Percentiles rank a stretch among this genome's conserved stretches.
Evolutionary conservation across 331 rosid species (phyloP).

Genomic region (Arachis monticola): DNA sequence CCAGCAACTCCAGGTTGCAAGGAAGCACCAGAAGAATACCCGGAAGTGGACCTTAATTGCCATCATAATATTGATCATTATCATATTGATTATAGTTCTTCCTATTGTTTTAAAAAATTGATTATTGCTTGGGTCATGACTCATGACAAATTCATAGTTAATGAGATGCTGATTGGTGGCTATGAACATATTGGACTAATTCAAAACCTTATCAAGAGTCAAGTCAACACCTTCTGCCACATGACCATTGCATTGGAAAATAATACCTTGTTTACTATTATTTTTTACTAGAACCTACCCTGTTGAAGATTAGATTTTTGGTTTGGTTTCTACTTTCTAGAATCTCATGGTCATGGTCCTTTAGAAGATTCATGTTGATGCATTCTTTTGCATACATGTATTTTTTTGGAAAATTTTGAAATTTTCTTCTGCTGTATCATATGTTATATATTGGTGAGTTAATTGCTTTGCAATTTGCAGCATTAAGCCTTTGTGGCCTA

Average conservation of each 20-base stretch:
- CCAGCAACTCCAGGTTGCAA: constrained; percentile 61
- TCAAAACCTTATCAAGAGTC: constrained; percentile 30
- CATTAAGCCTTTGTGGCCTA: too few relatives aligned
- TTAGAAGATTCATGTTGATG: background rate
- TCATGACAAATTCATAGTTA: background rate
- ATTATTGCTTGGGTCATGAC: background rate
- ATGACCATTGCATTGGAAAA: constrained; percentile 29
- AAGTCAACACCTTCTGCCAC: constrained; percentile 37
- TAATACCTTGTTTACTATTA: background rate
- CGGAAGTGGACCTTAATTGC: constrained; percentile 75
- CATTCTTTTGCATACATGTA: too few relatives aligned
- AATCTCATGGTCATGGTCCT: constrained; percentile 11
- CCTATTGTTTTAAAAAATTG: constrained; percentile 52
- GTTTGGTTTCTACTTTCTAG: constrained; percentile 32
- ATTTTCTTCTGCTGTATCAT: too few relatives aligned
- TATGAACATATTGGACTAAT: constrained; percentile 4
- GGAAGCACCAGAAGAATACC: constrained; percentile 68
- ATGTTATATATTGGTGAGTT: too few relatives aligned
- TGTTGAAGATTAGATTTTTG: constrained; percentile 29
- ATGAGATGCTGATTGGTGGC: constrained; percentile 24
- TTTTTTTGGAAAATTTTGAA: too few relatives aligned
- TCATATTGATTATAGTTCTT: constrained; percentile 61
- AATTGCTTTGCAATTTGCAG: too few relatives aligned
- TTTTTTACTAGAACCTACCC: constrained; percentile 3
- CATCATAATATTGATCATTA: constrained; percentile 58